phyloP scores from a whole-genome alignment of 768 basidiomycete genomes.

The Collybiopsis luxurians region DNA sequence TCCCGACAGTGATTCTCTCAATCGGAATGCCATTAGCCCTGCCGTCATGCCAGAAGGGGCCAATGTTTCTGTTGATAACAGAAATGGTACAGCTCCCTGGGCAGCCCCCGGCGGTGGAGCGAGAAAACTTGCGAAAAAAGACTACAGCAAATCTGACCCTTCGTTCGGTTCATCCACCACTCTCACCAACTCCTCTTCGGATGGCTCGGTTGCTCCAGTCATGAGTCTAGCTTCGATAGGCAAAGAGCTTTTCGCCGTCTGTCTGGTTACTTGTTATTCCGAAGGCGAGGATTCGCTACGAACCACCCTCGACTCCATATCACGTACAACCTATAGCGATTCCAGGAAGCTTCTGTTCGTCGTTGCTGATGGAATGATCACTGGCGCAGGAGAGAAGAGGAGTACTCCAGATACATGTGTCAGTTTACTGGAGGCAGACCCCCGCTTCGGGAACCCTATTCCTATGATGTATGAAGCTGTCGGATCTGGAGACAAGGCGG shows the following conservation, averaged over 20 bases:
- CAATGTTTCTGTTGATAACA: slow-evolving; percentile 90
- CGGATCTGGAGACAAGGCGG: slow-evolving; percentile 82
- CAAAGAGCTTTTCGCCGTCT: slow-evolving; percentile 91
- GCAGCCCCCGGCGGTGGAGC: slow-evolving; percentile 56
- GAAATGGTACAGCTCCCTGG: slow-evolving; percentile 93
- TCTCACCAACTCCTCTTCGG: slow-evolving; percentile 41
- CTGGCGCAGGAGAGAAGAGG: slow-evolving; percentile 91
- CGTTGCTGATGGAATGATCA: slow-evolving; percentile 98
- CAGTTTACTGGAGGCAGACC: slow-evolving; percentile 85
- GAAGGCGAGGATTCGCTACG: slow-evolving; percentile 93
- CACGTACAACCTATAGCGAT: slow-evolving; percentile 88
- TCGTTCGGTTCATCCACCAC: slow-evolving; percentile 55
- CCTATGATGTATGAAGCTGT: slow-evolving; percentile 94
- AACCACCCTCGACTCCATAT: slow-evolving; percentile 92
- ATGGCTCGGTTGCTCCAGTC: slow-evolving; percentile 49
- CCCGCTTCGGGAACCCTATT: slow-evolving; percentile 91
- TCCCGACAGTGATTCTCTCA: slow-evolving; percentile 67
- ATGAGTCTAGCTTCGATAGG: slow-evolving; percentile 92
- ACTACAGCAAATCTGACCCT: slow-evolving; percentile 40
- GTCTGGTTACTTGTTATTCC: slow-evolving; percentile 96
- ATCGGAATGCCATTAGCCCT: slow-evolving; percentile 85
- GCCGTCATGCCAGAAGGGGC: slow-evolving; percentile 97
- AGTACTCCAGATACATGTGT: slow-evolving; percentile 98
- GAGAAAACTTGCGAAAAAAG: slow-evolving; percentile 45
- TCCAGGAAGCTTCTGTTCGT: slow-evolving; percentile 89